phyloP scores from a whole-genome alignment of 257 asterid genomes.

The Solanum verrucosum region DNA sequence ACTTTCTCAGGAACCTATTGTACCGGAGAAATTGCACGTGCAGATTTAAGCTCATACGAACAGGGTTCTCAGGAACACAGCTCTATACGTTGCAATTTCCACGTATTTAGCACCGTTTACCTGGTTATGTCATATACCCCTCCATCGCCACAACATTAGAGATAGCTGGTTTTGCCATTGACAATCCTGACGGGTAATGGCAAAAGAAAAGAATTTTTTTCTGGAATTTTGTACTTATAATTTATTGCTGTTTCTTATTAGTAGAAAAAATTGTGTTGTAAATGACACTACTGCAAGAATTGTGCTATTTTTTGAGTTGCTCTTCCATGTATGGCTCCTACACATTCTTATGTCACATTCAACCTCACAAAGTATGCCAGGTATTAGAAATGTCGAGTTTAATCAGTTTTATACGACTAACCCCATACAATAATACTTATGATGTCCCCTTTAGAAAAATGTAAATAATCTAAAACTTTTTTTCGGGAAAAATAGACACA shows the following conservation, averaged over 20 bases:
- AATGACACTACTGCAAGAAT: not conserved
- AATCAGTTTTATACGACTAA: not conserved
- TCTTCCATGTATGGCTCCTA: too few species aligned
- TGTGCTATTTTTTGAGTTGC: not conserved
- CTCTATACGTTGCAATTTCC: slow-evolving; percentile 31
- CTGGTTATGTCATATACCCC: slow-evolving; percentile 61
- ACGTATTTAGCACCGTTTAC: slow-evolving; percentile 55
- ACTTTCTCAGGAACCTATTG: slow-evolving; percentile 65
- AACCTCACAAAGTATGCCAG: not conserved
- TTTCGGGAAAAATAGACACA: not conserved
- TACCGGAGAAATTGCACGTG: slow-evolving; percentile 62
- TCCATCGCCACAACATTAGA: not conserved
- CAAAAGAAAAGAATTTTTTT: not conserved
- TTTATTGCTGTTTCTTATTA: not conserved
- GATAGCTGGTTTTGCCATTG: not conserved
- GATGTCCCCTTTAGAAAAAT: not conserved
- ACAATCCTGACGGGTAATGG: not conserved
- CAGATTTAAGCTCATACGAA: slow-evolving; percentile 23
- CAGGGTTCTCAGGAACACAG: slow-evolving; percentile 27
- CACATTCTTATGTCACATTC: not conserved
- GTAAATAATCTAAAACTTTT: not conserved
- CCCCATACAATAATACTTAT: not conserved
- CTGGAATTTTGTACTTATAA: not conserved
- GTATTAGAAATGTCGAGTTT: not conserved
- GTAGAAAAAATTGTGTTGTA: not conserved